Percentiles rank a stretch among this genome's conserved stretches.
These are phyloP conservation scores for Kalanchoe fedtschenkoi DNA, from an alignment of 164 flowering plant genomes.

Conservation along the genomic window DNA sequence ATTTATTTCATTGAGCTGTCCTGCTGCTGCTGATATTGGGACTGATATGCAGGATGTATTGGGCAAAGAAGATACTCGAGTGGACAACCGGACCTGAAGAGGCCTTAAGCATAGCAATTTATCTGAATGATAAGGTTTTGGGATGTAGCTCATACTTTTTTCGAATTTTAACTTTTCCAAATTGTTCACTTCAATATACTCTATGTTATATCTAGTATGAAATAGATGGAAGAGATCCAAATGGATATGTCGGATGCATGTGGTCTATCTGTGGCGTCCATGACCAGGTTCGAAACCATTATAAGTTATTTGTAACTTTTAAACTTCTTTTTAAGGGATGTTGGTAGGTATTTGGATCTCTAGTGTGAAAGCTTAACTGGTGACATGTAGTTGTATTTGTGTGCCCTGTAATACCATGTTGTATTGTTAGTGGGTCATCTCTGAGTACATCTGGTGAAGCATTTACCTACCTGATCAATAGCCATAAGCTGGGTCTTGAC, in stretches of 20 bases:
- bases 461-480: background rate
- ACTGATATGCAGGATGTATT: slow-evolving; percentile 67
- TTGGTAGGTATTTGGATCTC: no score
- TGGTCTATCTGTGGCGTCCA: slow-evolving; percentile 98
- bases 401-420: background rate
- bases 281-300: slow-evolving; percentile 69
- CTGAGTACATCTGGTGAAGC: background rate
- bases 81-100: slow-evolving; percentile 91
- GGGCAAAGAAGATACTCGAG: slow-evolving; percentile 98
- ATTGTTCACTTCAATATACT: background rate
- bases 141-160: background rate
- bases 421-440: background rate
- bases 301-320: background rate
- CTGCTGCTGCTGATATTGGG: background rate
- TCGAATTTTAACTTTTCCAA: background rate
- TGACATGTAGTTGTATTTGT: background rate
- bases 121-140: slow-evolving; percentile 79
- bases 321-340: no score
- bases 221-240: slow-evolving; percentile 92
- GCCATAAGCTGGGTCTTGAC: background rate
- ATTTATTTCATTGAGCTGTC: background rate
- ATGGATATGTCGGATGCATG: slow-evolving; percentile 96
- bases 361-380: no score
- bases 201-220: slow-evolving; percentile 58
- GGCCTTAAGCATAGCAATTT: slow-evolving; percentile 68